Evolutionary conservation across 1,284 basidiomycete genomes (phyloP).

Genomic region (Wallemia mellicola): DNA sequence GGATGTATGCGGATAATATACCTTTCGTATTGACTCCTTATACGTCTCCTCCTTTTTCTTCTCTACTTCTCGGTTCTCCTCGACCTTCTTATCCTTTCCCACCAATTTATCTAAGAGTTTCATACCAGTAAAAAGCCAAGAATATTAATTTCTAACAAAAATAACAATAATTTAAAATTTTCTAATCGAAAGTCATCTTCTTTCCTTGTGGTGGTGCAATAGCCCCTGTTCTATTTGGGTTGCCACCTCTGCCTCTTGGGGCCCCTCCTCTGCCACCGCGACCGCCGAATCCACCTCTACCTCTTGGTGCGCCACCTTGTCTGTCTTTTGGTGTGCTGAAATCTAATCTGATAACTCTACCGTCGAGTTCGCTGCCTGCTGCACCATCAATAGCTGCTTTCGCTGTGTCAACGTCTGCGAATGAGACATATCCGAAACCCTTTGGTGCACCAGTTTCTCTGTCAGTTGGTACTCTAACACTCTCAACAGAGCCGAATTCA

Average conservation of each 20-base stretch:
- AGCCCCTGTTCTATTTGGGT: conserved; percentile 32
- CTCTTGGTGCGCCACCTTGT: conserved; percentile 14
- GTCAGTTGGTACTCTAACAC: conserved; percentile 74
- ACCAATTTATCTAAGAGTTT: background rate
- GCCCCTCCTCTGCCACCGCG: conserved; percentile 11
- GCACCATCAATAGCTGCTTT: conserved; percentile 46
- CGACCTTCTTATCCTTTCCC: background rate
- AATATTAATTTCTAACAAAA: background rate
- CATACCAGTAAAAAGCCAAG: background rate
- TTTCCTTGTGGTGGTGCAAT: conserved; percentile 42
- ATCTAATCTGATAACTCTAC: conserved; percentile 55
- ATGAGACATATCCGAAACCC: conserved; percentile 94
- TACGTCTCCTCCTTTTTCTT: background rate
- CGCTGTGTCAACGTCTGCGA: conserved; percentile 46
- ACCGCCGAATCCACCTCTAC: conserved; percentile 7
- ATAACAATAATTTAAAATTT: background rate
- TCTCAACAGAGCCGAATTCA: conserved; percentile 64
- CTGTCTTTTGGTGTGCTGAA: conserved; percentile 59
- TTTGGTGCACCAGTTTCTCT: conserved; percentile 68
- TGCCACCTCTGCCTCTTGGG: conserved; percentile 14
- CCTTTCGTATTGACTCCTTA: background rate
- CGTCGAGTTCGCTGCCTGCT: conserved; percentile 49
- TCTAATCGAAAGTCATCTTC: conserved; percentile 44
- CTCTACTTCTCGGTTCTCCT: background rate
- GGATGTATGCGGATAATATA: too few species aligned